phyloP scores from a whole-genome alignment of 2,329 filamentous ascomycete genomes.

The Hirsutella thompsonii region DNA sequence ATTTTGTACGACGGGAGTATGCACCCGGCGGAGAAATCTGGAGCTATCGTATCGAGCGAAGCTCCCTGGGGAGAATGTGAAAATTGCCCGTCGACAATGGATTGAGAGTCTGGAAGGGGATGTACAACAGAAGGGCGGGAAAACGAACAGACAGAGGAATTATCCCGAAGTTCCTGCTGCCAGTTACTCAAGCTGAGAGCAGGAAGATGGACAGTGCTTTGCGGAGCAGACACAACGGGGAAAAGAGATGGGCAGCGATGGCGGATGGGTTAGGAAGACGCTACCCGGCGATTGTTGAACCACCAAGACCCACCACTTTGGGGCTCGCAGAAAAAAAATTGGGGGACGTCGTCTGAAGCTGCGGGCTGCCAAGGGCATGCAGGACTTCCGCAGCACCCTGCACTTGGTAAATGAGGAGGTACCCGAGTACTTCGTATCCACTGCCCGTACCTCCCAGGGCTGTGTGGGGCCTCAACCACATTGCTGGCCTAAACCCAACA shows the following conservation, averaged over 20 bases:
- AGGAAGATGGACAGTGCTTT: background rate
- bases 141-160: background rate
- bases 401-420: background rate
- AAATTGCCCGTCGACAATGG: background rate
- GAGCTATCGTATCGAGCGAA: constrained; percentile 1
- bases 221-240: background rate
- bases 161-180: background rate
- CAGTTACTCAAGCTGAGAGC: background rate
- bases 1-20: background rate
- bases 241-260: background rate
- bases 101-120: background rate
- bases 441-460: background rate
- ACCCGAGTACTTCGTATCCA: too few species aligned
- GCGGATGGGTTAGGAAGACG: constrained; percentile 7
- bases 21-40: background rate
- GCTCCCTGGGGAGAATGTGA: background rate
- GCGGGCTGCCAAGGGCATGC: constrained; percentile 1
- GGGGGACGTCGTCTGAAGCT: constrained; percentile 15
- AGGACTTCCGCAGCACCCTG: background rate
- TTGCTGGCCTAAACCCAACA: constrained; percentile 7
- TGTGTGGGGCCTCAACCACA: constrained; percentile 11
- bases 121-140: background rate
- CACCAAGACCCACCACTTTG: constrained; percentile 18
- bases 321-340: constrained; percentile 18
- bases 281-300: constrained; percentile 21